A percentile compares a stretch with the other conserved stretches of the same genome.
Conservation (phyloP, 1,284 basidiomycete genomes). For the Puccinia novopanici region DNA sequence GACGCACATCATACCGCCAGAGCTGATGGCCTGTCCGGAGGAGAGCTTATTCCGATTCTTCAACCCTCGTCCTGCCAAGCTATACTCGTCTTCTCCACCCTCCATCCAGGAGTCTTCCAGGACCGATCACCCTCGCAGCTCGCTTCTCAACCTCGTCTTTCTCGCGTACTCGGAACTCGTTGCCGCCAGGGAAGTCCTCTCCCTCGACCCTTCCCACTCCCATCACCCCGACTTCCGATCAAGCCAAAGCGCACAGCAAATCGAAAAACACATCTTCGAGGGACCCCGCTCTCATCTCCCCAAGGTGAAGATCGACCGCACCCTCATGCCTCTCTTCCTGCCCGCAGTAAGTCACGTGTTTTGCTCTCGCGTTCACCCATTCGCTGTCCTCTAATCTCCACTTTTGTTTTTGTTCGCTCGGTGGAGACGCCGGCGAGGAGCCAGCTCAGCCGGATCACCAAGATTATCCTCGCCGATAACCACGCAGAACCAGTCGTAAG, state of each 20-base stretch:
- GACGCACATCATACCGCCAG: not conserved
- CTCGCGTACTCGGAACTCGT: constrained; percentile 30
- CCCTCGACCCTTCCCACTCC: not conserved
- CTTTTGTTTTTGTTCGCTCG: no score
- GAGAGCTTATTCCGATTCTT: constrained; percentile 25
- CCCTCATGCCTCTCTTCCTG: not conserved
- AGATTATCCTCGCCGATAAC: not conserved
- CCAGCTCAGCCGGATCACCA: not conserved
- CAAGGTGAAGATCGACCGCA: not conserved
- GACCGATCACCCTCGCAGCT: not conserved
- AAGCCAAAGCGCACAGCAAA: not conserved
- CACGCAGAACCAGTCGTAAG: not conserved
- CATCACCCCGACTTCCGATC: not conserved
- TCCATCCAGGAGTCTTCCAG: not conserved
- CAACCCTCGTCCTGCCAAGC: no score
- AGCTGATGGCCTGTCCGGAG: constrained; percentile 9
- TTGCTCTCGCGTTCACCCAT: not conserved
- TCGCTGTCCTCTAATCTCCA: no score
- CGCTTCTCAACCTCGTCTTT: constrained; percentile 1
- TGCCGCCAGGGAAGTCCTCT: constrained; percentile 33
- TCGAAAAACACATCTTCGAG: not conserved
- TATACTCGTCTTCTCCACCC: no score
- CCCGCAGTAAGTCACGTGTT: not conserved
- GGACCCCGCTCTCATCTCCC: not conserved
- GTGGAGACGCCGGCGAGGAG: not conserved